Percentiles rank a stretch among this genome's conserved stretches.
These are phyloP conservation scores for Ogataea angusta DNA, from an alignment of 805 yeast genomes.

Conservation along the genomic window DNA sequence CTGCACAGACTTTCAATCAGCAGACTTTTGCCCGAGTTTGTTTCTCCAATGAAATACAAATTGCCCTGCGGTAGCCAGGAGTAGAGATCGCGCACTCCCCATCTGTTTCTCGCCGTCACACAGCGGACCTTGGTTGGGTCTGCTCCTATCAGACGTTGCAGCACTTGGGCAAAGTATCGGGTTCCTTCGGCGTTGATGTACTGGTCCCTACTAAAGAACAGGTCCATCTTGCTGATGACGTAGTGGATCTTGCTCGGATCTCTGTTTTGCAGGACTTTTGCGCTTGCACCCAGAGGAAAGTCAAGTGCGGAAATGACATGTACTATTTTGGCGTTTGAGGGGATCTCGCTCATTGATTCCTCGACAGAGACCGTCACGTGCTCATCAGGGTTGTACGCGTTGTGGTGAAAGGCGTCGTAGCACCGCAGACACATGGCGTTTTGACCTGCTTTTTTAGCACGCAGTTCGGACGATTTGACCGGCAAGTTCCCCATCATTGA, in stretches of 20 bases:
- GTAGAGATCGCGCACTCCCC: slow-evolving; percentile 47
- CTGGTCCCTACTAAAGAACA: slow-evolving; percentile 28
- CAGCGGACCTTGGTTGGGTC: slow-evolving; percentile 38
- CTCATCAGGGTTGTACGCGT: slow-evolving; percentile 36
- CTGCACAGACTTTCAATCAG: slow-evolving; percentile 45
- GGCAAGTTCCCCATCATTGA: slow-evolving; percentile 9
- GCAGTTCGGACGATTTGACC: background rate
- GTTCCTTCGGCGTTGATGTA: slow-evolving; percentile 24
- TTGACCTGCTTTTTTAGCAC: slow-evolving; percentile 3
- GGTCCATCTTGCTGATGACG: slow-evolving; percentile 40
- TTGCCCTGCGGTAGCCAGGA: slow-evolving; percentile 35
- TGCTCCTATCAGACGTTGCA: slow-evolving; percentile 30
- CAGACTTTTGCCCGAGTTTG: slow-evolving; percentile 70
- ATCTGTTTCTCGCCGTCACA: slow-evolving; percentile 48
- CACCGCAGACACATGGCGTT: slow-evolving; percentile 39
- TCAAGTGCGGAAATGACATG: slow-evolving; percentile 67
- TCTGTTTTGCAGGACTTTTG: slow-evolving; percentile 34
- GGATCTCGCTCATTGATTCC: slow-evolving; percentile 37
- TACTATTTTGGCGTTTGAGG: slow-evolving; percentile 44
- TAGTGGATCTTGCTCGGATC: slow-evolving; percentile 37
- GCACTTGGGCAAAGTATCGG: slow-evolving; percentile 32
- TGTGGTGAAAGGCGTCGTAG: slow-evolving; percentile 45
- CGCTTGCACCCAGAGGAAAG: slow-evolving; percentile 61
- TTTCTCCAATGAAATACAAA: slow-evolving; percentile 58
- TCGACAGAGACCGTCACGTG: slow-evolving; percentile 31